Base-by-base conservation (phyloP, 2,329 filamentous ascomycete genomes). In the Pseudocercospora cruenta region DNA sequence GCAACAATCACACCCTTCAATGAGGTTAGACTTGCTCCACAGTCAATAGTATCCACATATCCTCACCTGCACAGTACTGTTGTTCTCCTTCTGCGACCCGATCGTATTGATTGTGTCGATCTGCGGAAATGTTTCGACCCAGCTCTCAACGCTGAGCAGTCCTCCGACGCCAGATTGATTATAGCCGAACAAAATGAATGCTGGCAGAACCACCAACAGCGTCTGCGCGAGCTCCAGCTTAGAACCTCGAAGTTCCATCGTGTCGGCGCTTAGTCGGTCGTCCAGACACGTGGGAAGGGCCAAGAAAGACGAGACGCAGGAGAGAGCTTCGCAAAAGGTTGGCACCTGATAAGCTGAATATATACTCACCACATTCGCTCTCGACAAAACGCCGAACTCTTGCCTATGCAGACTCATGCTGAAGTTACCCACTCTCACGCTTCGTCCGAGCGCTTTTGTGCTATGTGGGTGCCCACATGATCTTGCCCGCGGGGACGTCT, bases 101-200 rank as follows among this genome's bases (percentile, higher is more conserved):
- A 69, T 75, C 19, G 65, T 69, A 47, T 71, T 63, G 1, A 80
- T 78, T 0, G 83, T 85, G 72, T 86, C 79, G 70, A 85, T 84
- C 60, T 79, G 71, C 1, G 84, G 84, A 68, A 86, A 85, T 64
- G 80, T 78, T 64, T 80, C 74, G 53, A 78, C 76, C 78, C 78
- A 81, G 65, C 77, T 77, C 8, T 69, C 64, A 1, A 79, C 73
- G 63, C 81, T 76, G 65, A 82, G 71, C n/a, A 85, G 76, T 14
- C 83, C 82, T 53, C 83, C 83, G n/a, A 82, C 78, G 55, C 81
- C 82, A 58, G 81, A 81, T 70, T 85, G 82, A 71, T 85, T 85
- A 77, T 85, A 86, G 60, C 84, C 83, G 69, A 83, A 85, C 57
- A 83, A 76, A 62, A 84, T 79, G 66, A 84, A 84, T 19, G 79